Percentiles rank a stretch among this genome's conserved stretches.
These are phyloP conservation scores for Marasmius tenuissimus DNA, from an alignment of 1,284 basidiomycete species.

Conservation along the genomic window DNA sequence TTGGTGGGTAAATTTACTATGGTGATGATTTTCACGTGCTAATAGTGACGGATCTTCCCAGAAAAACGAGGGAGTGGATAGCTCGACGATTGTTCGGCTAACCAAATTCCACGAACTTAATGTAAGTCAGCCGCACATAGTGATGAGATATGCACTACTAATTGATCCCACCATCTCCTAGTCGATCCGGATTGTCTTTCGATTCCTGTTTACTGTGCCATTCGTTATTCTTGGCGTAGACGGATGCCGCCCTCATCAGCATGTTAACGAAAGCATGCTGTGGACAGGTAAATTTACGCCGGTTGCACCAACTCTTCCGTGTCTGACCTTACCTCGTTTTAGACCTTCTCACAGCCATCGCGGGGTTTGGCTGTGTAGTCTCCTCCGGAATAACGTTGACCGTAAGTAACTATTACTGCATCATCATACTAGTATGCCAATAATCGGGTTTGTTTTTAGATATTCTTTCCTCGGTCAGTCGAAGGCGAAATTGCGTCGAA, in stretches of 20 bases:
- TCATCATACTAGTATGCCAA: neutral
- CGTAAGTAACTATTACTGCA: conserved; percentile 38
- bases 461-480: conserved; percentile 76
- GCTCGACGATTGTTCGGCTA: conserved; percentile 60
- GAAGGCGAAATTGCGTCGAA: conserved; percentile 56
- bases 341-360: conserved; percentile 62
- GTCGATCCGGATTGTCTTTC: conserved; percentile 69
- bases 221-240: conserved; percentile 66
- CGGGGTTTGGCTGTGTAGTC: conserved; percentile 58
- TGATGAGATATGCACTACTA: too few relatives aligned
- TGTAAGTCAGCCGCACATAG: conserved; percentile 38
- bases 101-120: conserved; percentile 80
- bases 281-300: conserved; percentile 36
- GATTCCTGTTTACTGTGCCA: conserved; percentile 65
- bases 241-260: conserved; percentile 57
- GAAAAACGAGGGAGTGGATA: conserved; percentile 62
- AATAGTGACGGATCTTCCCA: conserved; percentile 17
- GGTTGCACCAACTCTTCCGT: neutral
- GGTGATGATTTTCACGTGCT: conserved; percentile 1
- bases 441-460: conserved; percentile 35
- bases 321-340: neutral
- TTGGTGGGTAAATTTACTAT: conserved; percentile 43
- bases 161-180: conserved; percentile 23
- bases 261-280: conserved; percentile 64
- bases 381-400: conserved; percentile 75